Percentiles rank a stretch among this genome's conserved stretches.
Conservation (phyloP, 2,329 filamentous ascomycete species). For the Calonectria pteridis region DNA sequence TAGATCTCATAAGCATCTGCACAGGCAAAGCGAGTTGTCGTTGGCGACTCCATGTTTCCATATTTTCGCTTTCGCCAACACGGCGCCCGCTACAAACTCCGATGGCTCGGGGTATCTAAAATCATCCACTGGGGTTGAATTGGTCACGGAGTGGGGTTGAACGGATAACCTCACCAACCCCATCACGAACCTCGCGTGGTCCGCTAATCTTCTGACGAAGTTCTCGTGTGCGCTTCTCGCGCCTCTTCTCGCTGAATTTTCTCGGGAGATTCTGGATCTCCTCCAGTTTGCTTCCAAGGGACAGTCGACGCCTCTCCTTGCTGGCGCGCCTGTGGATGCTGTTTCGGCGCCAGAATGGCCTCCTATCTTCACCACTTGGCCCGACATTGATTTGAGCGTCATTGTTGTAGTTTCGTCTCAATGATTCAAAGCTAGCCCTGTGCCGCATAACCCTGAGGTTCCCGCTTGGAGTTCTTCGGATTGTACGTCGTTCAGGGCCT, state of each 20-base stretch:
- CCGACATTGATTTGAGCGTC: slow-evolving; percentile 53
- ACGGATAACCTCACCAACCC: slow-evolving; percentile 68
- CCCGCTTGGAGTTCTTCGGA: slow-evolving; percentile 70
- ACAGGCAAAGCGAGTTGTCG: neutral
- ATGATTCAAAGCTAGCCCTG: slow-evolving; percentile 61
- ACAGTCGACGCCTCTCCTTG: slow-evolving; percentile 49
- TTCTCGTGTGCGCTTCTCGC: slow-evolving; percentile 70
- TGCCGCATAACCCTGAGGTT: slow-evolving; percentile 70
- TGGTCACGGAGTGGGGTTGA: slow-evolving; percentile 47
- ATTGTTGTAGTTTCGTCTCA: slow-evolving; percentile 44
- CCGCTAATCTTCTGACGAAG: slow-evolving; percentile 71
- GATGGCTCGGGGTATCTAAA: slow-evolving; percentile 19
- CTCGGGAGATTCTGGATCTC: slow-evolving; percentile 66
- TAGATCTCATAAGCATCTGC: slow-evolving; percentile 25
- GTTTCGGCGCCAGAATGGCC: slow-evolving; percentile 49
- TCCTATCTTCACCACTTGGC: slow-evolving; percentile 37
- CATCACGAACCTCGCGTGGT: slow-evolving; percentile 69
- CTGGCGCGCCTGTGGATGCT: slow-evolving; percentile 43
- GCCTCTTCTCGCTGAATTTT: slow-evolving; percentile 68
- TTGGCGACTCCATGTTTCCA: neutral
- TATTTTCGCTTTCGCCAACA: neutral
- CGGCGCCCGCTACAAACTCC: neutral
- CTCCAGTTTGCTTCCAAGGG: slow-evolving; percentile 62
- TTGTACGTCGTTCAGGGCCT: slow-evolving; percentile 66
- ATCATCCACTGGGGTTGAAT: slow-evolving; percentile 24